Base-by-base conservation (phyloP, 2,329 filamentous ascomycete species). In the Aspergillus udagawae region DNA sequence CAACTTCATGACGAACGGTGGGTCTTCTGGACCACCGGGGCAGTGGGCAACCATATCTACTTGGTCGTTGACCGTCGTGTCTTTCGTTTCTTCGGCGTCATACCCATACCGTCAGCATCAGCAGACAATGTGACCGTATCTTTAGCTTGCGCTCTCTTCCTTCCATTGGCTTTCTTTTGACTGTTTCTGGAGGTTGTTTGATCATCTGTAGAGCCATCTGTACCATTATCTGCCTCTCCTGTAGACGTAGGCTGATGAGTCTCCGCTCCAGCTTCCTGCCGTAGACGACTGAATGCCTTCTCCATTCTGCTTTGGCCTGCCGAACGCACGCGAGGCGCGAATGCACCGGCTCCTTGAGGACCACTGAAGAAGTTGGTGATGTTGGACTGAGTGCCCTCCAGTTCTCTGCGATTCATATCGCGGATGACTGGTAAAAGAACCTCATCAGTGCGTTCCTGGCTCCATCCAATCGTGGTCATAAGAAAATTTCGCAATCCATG, bases 291-390 rank as follows among this genome's bases (percentile, higher is more conserved):
- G 55, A 94, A 85, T 0, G 91, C 91, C 54, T 85, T 87, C 48
- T 85, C 86, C 88, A 95, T 83, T 73, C 90, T 88, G 68, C 88
- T 92, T 41, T 83, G 85, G 58, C 83, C 83, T 12, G 77, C 81
- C 27, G 78, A 74, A 55, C 79, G 84, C 61, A 87, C 86, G 55
- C 89, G 82, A 0, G 90, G 90, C 25, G 83, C 89, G 76, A 91
- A 92, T 0, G 83, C 84, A 60, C 87, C 83, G 41, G 78, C 83
- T 12, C 69, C 76, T 53, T 58, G 69, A n/a, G 70, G 63, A 1
- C 93, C 93, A 12, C 86, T 84, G 71, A 97, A 97, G 73, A 87
- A 99, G 25, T 87, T 82, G n/a, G 94, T 99, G 63, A 99, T 96
- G 65, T 99, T 99, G 57, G 86, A 87, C 79, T 99, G 94, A 20